phyloP scores from a whole-genome alignment of 1,139 yeast species.

The Geotrichum europaeum region DNA sequence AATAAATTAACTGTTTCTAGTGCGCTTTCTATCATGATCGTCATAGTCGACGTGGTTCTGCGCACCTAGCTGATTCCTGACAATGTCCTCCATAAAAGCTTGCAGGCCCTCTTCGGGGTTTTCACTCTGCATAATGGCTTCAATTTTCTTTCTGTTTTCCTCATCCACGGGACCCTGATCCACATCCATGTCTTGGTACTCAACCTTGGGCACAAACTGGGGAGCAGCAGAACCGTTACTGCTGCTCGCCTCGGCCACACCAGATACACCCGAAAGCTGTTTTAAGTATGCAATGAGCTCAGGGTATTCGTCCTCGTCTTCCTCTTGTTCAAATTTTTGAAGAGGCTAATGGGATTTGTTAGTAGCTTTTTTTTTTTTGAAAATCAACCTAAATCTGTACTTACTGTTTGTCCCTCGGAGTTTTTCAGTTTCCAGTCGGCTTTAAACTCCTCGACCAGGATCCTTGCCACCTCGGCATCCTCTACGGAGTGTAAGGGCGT shows the following conservation, averaged over 20 bases:
- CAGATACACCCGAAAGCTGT: constrained; percentile 8
- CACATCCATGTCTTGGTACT: constrained; percentile 28
- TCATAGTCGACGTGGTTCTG: constrained; percentile 15
- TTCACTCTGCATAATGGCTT: constrained; percentile 66
- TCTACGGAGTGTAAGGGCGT: constrained; percentile 93
- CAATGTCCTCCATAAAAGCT: constrained; percentile 58
- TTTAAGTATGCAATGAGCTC: constrained; percentile 64
- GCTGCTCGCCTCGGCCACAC: not conserved
- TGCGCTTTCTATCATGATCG: constrained; percentile 7
- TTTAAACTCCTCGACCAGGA: constrained; percentile 55
- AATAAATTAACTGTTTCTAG: constrained; percentile 2
- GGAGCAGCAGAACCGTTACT: not conserved
- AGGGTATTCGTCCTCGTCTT: constrained; percentile 82
- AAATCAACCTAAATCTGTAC: constrained; percentile 6
- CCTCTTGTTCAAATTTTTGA: constrained; percentile 44
- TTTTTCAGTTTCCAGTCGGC: constrained; percentile 65
- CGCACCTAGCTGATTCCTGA: constrained; percentile 43
- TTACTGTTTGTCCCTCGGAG: constrained; percentile 63
- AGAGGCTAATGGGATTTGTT: constrained; percentile 30
- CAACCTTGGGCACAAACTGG: constrained; percentile 11
- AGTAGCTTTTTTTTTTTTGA: not conserved
- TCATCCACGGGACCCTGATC: constrained; percentile 39
- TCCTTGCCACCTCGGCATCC: constrained; percentile 55
- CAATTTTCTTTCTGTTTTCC: constrained; percentile 58
- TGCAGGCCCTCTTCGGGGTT: constrained; percentile 73